A percentile compares a stretch with the other conserved stretches of the same genome.
phyloP scores from a whole-genome alignment of 805 yeast species.

The Saturnispora zaruensis region DNA sequence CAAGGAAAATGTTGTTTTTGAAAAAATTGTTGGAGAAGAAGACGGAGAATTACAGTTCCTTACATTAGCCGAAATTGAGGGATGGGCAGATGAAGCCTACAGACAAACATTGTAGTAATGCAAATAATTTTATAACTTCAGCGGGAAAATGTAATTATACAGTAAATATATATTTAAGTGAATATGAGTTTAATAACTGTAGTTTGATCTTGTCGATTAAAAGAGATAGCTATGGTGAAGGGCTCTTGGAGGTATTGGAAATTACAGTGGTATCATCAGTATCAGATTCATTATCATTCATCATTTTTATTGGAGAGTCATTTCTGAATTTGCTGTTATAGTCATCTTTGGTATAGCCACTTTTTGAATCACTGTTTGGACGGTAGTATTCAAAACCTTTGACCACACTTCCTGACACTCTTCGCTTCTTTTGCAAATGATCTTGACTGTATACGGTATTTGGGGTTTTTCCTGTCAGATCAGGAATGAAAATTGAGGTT shows the following conservation, averaged over 20 bases:
- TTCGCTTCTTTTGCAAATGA: constrained; percentile 1
- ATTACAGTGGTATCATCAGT: constrained; percentile 6
- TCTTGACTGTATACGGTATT: not conserved
- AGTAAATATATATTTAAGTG: not conserved
- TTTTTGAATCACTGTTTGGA: not conserved
- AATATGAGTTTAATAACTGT: not conserved
- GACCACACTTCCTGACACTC: not conserved
- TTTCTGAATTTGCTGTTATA: not conserved
- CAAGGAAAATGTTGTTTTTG: constrained; percentile 47
- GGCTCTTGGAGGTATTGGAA: not conserved
- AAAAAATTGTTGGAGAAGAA: constrained; percentile 37
- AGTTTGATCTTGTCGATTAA: not conserved
- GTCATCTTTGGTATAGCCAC: not conserved
- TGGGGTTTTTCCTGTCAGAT: constrained; percentile 7
- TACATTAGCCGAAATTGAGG: constrained; percentile 48
- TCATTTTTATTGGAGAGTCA: not conserved
- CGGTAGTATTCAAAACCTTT: constrained; percentile 7
- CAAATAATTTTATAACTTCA: not conserved
- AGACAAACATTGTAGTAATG: not conserved
- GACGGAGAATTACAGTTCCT: constrained; percentile 34
- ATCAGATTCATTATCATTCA: not conserved
- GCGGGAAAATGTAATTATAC: not conserved
- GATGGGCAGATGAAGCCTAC: constrained; percentile 45
- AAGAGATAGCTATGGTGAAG: not conserved
- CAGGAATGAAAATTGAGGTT: constrained; percentile 23